Evolutionary conservation across 2,329 filamentous ascomycete genomes (phyloP).

Genomic region (Trichophyton rubrum): DNA sequence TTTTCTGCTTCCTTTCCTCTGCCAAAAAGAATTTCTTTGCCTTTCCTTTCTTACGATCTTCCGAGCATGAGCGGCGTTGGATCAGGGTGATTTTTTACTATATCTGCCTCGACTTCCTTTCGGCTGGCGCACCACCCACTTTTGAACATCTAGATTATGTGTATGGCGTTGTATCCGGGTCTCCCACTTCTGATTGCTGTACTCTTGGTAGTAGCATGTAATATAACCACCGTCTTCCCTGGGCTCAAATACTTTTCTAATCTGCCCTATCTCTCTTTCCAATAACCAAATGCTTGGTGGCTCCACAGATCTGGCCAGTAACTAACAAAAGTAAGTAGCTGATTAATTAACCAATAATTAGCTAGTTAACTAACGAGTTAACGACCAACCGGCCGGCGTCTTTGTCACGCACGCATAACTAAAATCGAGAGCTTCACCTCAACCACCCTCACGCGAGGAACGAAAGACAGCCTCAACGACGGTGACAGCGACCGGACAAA

Average conservation of each 20-base stretch:
- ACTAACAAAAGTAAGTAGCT: too few relatives aligned
- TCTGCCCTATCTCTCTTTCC: neutral
- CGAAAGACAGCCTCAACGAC: neutral
- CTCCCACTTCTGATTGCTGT: neutral
- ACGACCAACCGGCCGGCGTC: too few relatives aligned
- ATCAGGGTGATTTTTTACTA: neutral
- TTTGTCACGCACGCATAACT: neutral
- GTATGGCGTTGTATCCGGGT: neutral
- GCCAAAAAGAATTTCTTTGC: neutral
- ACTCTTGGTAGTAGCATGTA: neutral
- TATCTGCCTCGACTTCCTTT: neutral
- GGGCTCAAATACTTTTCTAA: neutral
- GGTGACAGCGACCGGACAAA: neutral
- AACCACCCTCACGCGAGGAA: neutral
- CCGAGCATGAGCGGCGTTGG: slow-evolving; percentile 1
- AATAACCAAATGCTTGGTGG: neutral
- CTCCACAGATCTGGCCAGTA: too few relatives aligned
- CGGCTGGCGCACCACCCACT: neutral
- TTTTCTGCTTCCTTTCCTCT: neutral
- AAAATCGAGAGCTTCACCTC: neutral
- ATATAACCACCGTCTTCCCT: neutral
- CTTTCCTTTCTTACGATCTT: neutral
- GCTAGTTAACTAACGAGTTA: too few relatives aligned
- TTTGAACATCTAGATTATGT: slow-evolving; percentile 1
- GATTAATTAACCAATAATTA: neutral